phyloP scores from a whole-genome alignment of 139 green algal genomes.

The Chlorella sp. region DNA sequence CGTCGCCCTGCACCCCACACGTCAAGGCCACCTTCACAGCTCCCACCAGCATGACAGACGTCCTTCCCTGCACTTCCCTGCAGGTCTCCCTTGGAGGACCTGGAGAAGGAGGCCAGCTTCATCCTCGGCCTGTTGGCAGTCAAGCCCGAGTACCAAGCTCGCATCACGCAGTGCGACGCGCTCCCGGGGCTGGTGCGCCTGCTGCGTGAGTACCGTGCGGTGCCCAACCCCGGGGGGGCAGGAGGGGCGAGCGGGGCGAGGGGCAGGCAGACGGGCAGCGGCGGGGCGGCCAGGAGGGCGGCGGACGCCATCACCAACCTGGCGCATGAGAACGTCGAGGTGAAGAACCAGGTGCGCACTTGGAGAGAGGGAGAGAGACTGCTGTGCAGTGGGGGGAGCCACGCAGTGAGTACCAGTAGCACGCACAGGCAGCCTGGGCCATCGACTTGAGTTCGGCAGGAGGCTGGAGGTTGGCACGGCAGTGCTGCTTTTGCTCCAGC shows the following conservation, averaged over 20 bases:
- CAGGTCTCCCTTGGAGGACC: slow-evolving; percentile 45
- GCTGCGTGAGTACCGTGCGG: slow-evolving; percentile 44
- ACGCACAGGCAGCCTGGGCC: too few species aligned
- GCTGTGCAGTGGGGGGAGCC: slow-evolving; percentile 41
- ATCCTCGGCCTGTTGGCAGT: slow-evolving; percentile 86
- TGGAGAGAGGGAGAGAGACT: too few species aligned
- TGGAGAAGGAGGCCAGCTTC: slow-evolving; percentile 88
- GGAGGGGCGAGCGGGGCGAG: too few species aligned
- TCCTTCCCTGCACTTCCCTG: too few species aligned
- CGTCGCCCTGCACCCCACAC: too few species aligned
- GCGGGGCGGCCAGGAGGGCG: slow-evolving; percentile 63
- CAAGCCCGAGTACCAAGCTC: slow-evolving; percentile 79
- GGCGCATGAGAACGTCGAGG: slow-evolving; percentile 90
- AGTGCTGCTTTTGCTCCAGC: too few species aligned
- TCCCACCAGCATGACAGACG: too few species aligned
- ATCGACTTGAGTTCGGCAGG: too few species aligned
- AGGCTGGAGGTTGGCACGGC: too few species aligned
- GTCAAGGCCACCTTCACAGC: too few species aligned
- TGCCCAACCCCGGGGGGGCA: too few species aligned
- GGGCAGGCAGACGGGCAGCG: slow-evolving; percentile 24
- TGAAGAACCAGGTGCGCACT: slow-evolving; percentile 76
- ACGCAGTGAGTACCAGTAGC: too few species aligned
- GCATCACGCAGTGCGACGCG: slow-evolving; percentile 64
- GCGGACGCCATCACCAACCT: slow-evolving; percentile 96
- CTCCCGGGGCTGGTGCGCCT: slow-evolving; percentile 65